A percentile compares a stretch with the other conserved stretches of the same genome.
These are phyloP conservation scores for Canna indica DNA, from an alignment of 176 grass and related monocot genomes.

Conservation along the genomic window DNA sequence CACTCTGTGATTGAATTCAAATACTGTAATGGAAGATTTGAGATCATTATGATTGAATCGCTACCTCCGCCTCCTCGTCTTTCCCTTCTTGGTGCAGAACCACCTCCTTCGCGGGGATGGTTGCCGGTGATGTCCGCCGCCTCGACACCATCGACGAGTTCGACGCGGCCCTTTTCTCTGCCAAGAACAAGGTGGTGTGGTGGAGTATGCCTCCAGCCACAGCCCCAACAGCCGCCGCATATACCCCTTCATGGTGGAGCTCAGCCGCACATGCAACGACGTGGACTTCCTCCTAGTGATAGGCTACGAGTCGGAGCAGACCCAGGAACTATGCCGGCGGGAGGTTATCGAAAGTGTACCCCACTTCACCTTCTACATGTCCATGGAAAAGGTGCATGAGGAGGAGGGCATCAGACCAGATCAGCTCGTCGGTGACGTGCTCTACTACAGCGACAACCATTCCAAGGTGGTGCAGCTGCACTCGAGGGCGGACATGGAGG, in stretches of 20 bases:
- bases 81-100: too few species aligned
- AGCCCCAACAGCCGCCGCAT: conserved; percentile 53
- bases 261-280: conserved; percentile 83
- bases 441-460: conserved; percentile 94
- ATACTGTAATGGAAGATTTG: too few species aligned
- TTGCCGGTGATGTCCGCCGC: too few species aligned
- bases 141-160: conserved; percentile 71
- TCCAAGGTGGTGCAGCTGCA: conserved; percentile 66
- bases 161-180: conserved; percentile 44
- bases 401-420: conserved; percentile 81
- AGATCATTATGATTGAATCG: too few species aligned
- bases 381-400: conserved; percentile 70
- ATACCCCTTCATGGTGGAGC: conserved; percentile 74
- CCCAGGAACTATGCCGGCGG: conserved; percentile 36
- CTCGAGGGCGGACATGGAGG: conserved; percentile 49
- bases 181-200: conserved; percentile 77
- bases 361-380: conserved; percentile 92
- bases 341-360: conserved; percentile 60
- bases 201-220: conserved; percentile 82
- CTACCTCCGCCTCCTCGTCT: too few species aligned
- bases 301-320: conserved; percentile 89
- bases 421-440: conserved; percentile 59
- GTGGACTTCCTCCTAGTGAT: conserved; percentile 86
- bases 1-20: too few species aligned
- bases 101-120: too few species aligned